A percentile compares a stretch with the other conserved stretches of the same genome.
Conservation (phyloP, 768 basidiomycete genomes). For the Chalciporus piperatus region DNA sequence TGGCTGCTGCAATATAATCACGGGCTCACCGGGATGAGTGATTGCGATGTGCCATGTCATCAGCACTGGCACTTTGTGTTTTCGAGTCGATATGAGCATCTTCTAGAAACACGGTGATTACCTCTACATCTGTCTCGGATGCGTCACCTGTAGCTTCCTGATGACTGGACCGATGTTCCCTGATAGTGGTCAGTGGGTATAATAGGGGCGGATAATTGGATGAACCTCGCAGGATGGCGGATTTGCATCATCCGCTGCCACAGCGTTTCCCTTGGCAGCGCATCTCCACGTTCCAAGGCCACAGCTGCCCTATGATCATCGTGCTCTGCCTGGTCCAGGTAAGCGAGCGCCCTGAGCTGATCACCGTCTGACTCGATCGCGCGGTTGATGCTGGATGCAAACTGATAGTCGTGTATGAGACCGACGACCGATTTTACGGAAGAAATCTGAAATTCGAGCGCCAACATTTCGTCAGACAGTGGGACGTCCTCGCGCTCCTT, state of each 20-base stretch:
- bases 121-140: background rate
- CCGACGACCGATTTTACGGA: slow-evolving; percentile 30
- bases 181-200: slow-evolving; percentile 6
- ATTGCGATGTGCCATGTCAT: too few species aligned
- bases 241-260: slow-evolving; percentile 13
- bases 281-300: slow-evolving; percentile 32
- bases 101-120: background rate
- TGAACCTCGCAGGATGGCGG: slow-evolving; percentile 4
- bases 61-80: too few species aligned
- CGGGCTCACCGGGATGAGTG: slow-evolving; percentile 1
- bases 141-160: background rate
- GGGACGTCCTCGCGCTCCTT: slow-evolving; percentile 31
- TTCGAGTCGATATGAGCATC: background rate
- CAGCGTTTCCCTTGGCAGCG: slow-evolving; percentile 16
- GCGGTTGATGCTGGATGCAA: slow-evolving; percentile 43
- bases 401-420: slow-evolving; percentile 34
- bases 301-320: slow-evolving; percentile 44
- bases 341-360: slow-evolving; percentile 29
- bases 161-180: background rate
- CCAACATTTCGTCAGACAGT: slow-evolving; percentile 44
- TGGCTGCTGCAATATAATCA: background rate
- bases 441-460: slow-evolving; percentile 41
- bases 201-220: background rate
- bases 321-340: slow-evolving; percentile 36
- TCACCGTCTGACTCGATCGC: slow-evolving; percentile 37